Evolutionary conservation across 2,329 filamentous ascomycete genomes (phyloP).

Genomic region (Pseudogymnoascus sp.): DNA sequence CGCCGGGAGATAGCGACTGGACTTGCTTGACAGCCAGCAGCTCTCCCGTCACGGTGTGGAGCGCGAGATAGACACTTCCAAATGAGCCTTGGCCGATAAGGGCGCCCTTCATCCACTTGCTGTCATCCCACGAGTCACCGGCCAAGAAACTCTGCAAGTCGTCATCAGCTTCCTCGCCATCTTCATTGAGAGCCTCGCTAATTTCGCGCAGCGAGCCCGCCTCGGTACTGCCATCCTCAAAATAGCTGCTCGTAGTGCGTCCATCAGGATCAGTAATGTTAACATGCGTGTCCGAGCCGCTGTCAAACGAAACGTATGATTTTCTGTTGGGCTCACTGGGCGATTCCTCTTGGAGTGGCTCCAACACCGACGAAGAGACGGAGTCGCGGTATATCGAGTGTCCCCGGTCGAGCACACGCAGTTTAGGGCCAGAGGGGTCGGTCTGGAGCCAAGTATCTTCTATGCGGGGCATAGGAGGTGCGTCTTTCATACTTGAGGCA

Average conservation of each 20-base stretch:
- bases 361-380: conserved; percentile 78
- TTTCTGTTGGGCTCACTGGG: conserved; percentile 79
- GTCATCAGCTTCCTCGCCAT: conserved; percentile 86
- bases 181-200: conserved; percentile 76
- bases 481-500: conserved; percentile 85
- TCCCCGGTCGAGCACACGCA: conserved; percentile 39
- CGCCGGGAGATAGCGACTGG: conserved; percentile 72
- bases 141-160: conserved; percentile 84
- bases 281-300: conserved; percentile 63
- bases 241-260: conserved; percentile 69
- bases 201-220: conserved; percentile 73
- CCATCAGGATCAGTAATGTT: conserved; percentile 73
- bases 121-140: conserved; percentile 89
- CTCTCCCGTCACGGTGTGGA: conserved; percentile 93
- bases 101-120: conserved; percentile 99
- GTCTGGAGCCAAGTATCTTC: conserved; percentile 83
- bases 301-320: conserved; percentile 83
- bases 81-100: conserved; percentile 96
- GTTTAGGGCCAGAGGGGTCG: conserved; percentile 45
- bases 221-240: conserved; percentile 71
- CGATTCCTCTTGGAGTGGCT: conserved; percentile 86
- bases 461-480: conserved; percentile 90
- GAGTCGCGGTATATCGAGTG: conserved; percentile 73
- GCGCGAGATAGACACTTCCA: conserved; percentile 86
- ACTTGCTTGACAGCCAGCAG: conserved; percentile 98